Percentiles rank a stretch among this genome's conserved stretches.
Evolutionary conservation across 2,329 filamentous ascomycete genomes (phyloP).

Genomic region (Fusarium sp.): DNA sequence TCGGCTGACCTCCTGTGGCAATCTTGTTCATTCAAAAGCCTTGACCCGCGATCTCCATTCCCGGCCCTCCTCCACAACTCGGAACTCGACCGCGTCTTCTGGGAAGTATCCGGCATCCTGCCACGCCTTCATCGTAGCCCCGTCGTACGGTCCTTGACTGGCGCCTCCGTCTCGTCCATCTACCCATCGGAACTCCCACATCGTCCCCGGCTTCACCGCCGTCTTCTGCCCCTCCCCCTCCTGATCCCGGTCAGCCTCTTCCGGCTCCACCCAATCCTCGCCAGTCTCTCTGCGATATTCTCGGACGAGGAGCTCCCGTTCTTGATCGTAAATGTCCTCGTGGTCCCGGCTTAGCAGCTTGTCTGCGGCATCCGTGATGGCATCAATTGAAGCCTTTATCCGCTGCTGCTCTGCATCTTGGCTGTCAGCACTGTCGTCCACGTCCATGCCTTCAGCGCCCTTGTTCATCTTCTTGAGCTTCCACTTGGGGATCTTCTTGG

Average conservation of each 20-base stretch:
- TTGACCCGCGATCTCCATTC: constrained; percentile 63
- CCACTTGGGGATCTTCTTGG: constrained; percentile 71
- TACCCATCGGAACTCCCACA: constrained; percentile 93
- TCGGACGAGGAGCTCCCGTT: constrained; percentile 84
- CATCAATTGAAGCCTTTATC: constrained; percentile 80
- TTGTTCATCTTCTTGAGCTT: constrained; percentile 76
- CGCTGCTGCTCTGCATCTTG: constrained; percentile 77
- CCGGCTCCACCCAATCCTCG: constrained; percentile 79
- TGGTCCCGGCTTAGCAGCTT: constrained; percentile 85
- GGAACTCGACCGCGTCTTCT: constrained; percentile 81
- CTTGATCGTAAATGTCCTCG: constrained; percentile 90
- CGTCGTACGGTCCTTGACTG: constrained; percentile 89
- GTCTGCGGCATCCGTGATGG: constrained; percentile 90
- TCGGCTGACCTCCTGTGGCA: constrained; percentile 25
- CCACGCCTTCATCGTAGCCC: constrained; percentile 89
- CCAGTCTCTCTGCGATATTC: constrained; percentile 88
- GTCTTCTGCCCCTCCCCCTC: constrained; percentile 21
- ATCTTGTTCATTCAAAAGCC: constrained; percentile 60
- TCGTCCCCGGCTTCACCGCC: constrained; percentile 38
- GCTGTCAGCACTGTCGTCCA: constrained; percentile 61
- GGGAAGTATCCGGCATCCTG: constrained; percentile 90
- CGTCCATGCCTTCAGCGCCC: constrained; percentile 73
- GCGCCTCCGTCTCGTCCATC: constrained; percentile 85
- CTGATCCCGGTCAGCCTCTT: constrained; percentile 44
- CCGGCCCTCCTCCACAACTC: constrained; percentile 65